Conservation (phyloP, 352 stramenopile species). For the Phytophthora nicotianae region DNA sequence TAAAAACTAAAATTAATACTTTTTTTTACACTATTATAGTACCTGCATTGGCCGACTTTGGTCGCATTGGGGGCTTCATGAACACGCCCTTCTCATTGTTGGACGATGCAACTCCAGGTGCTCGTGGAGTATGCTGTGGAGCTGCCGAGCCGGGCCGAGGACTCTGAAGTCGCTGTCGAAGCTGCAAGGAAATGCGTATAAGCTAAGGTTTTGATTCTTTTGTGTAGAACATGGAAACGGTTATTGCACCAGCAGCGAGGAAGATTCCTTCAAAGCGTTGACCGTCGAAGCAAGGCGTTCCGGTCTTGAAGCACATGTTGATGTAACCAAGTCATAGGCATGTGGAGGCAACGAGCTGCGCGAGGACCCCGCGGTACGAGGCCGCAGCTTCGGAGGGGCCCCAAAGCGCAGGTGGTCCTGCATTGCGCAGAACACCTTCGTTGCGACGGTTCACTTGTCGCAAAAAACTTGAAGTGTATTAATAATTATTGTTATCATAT, state of each 20-base stretch:
- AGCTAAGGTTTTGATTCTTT: not conserved
- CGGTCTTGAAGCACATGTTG: conserved; percentile 12
- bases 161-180: conserved; percentile 53
- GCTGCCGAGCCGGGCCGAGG: conserved; percentile 42
- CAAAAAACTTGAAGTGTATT: too few species aligned
- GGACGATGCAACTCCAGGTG: conserved; percentile 4
- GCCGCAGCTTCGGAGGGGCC: conserved; percentile 51
- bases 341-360: conserved; percentile 17
- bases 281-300: conserved; percentile 19
- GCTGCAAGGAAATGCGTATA: conserved; percentile 28
- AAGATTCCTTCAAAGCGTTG: conserved; percentile 19
- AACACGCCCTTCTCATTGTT: conserved; percentile 28
- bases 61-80: conserved; percentile 47
- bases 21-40: not conserved
- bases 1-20: too few species aligned
- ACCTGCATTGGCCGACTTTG: conserved; percentile 43
- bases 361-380: conserved; percentile 46
- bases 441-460: conserved; percentile 7
- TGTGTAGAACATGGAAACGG: not conserved
- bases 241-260: conserved; percentile 11
- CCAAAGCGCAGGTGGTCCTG: conserved; percentile 58
- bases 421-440: conserved; percentile 14
- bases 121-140: conserved; percentile 19
- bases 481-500: conserved; percentile 6
- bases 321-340: conserved; percentile 6